Percentiles rank a stretch among this genome's conserved stretches.
Conservation (phyloP, 129 eudicot species). For the Deinandra increscens region DNA sequence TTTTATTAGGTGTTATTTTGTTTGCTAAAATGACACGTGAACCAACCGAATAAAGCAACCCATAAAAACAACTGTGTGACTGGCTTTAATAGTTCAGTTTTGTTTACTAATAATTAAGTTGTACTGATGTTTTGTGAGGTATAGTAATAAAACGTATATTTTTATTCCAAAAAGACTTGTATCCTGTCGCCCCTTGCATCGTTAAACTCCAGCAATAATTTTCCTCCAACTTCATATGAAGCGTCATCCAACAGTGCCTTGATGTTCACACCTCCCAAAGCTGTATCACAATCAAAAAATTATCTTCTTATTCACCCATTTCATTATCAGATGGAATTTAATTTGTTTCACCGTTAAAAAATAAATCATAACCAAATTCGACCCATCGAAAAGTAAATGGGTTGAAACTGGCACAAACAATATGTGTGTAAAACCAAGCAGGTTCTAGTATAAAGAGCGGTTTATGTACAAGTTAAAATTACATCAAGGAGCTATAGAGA, state of each 20-base stretch:
- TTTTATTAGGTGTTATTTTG: too few species aligned
- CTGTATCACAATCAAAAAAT: slow-evolving; percentile 31
- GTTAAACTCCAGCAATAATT: slow-evolving; percentile 69
- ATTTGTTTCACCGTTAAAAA: neutral
- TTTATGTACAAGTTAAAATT: neutral
- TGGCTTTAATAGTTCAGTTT: neutral
- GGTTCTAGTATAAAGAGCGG: slow-evolving; percentile 8
- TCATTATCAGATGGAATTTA: neutral
- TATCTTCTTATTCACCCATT: neutral
- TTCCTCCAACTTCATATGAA: slow-evolving; percentile 67
- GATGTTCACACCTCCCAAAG: slow-evolving; percentile 82
- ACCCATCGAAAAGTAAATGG: neutral
- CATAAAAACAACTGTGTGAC: too few species aligned
- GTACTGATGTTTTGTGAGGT: neutral
- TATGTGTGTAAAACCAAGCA: neutral
- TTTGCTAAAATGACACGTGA: too few species aligned
- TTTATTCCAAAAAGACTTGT: slow-evolving; percentile 80
- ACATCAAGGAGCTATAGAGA: neutral
- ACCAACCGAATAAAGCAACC: too few species aligned
- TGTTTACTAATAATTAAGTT: neutral
- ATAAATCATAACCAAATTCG: neutral
- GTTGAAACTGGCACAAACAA: neutral
- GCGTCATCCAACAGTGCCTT: slow-evolving; percentile 73
- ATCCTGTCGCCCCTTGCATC: slow-evolving; percentile 81
- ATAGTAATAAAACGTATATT: neutral